Evolutionary conservation across 257 asterid genomes (phyloP).

Genomic region (Solanum appendiculatum): DNA sequence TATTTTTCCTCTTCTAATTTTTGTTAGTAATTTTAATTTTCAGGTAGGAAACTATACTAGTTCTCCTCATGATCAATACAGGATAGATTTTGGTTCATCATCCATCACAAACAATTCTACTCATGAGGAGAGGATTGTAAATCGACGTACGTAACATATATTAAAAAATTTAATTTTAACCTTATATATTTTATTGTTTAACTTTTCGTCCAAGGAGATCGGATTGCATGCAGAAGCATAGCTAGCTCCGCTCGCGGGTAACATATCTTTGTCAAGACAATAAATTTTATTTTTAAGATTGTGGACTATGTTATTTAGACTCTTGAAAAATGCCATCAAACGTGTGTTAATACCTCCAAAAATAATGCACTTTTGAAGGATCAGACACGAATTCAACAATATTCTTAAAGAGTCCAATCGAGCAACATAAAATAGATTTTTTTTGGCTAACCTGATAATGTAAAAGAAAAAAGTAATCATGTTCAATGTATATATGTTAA

Average conservation of each 20-base stretch:
- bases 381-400: neutral
- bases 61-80: slow-evolving; percentile 21
- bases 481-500: neutral
- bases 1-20: neutral
- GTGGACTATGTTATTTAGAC: neutral
- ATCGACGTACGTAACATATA: slow-evolving; percentile 33
- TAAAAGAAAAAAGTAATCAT: neutral
- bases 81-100: slow-evolving; percentile 51
- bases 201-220: neutral
- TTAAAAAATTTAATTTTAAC: neutral
- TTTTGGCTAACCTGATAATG: neutral
- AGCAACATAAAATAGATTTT: neutral
- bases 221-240: neutral
- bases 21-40: neutral
- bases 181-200: neutral
- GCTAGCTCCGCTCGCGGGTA: neutral
- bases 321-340: neutral
- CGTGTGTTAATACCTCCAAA: neutral
- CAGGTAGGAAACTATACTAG: slow-evolving; percentile 33
- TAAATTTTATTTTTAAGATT: too few species aligned
- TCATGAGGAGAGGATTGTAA: slow-evolving; percentile 31
- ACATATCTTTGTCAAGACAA: neutral
- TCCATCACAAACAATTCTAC: slow-evolving; percentile 22
- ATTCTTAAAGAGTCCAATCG: neutral
- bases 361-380: too few species aligned